Percentiles rank a stretch among this genome's conserved stretches.
phyloP scores from a whole-genome alignment of 2,329 filamentous ascomycete species.

The Xylariaceae sp. region DNA sequence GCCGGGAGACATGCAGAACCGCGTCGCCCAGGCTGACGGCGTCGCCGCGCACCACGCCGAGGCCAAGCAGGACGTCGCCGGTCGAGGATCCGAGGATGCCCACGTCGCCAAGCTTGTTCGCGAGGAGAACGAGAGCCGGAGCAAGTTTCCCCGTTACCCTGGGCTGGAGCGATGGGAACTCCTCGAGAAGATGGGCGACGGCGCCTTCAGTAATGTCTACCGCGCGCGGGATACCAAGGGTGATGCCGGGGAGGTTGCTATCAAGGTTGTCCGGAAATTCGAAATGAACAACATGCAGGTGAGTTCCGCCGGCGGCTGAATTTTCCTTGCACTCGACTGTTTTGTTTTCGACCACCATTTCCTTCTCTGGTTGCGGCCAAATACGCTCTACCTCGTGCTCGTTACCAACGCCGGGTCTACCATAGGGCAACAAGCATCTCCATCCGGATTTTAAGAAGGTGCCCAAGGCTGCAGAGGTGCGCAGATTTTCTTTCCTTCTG shows the following conservation, averaged over 20 bases:
- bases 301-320: conserved; percentile 41
- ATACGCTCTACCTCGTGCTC: conserved; percentile 16
- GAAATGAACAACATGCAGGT: conserved; percentile 99
- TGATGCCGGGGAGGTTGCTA: conserved; percentile 73
- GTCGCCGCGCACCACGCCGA: conserved; percentile 56
- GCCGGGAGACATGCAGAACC: conserved; percentile 54
- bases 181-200: conserved; percentile 96
- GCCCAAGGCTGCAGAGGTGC: conserved; percentile 96
- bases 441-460: conserved; percentile 95
- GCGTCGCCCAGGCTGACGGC: conserved; percentile 60
- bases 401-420: conserved; percentile 47
- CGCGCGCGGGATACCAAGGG: conserved; percentile 70
- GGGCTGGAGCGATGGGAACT: conserved; percentile 81
- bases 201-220: conserved; percentile 98
- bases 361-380: conserved; percentile 23
- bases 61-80: conserved; percentile 50
- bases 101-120: conserved; percentile 81
- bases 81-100: conserved; percentile 46
- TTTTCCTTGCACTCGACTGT: conserved; percentile 18
- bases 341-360: too few relatives aligned
- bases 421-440: conserved; percentile 82
- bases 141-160: conserved; percentile 79
- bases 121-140: conserved; percentile 80
- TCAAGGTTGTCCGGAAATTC: conserved; percentile 98
- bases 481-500: conserved; percentile 38